A percentile compares a stretch with the other conserved stretches of the same genome.
These are phyloP conservation scores for Bjerkandera adusta DNA, from an alignment of 1,284 basidiomycete species.

Conservation along the genomic window DNA sequence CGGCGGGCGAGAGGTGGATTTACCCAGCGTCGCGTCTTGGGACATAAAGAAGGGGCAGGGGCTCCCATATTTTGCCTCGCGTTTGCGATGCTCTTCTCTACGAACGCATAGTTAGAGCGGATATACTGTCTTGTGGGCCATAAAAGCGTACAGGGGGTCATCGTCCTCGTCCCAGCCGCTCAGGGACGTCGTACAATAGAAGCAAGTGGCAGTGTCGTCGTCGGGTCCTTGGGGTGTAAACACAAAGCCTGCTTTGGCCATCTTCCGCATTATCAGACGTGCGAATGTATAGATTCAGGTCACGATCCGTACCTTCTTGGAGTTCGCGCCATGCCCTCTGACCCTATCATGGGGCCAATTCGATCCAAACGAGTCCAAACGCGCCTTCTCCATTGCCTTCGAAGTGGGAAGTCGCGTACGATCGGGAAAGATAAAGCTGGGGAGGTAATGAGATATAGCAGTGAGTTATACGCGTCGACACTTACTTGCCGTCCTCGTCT, in stretches of 20 bases:
- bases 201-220: conserved; percentile 75
- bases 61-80: conserved; percentile 43
- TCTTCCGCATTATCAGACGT: conserved; percentile 43
- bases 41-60: conserved; percentile 48
- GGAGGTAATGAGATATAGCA: background rate
- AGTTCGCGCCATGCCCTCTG: conserved; percentile 65
- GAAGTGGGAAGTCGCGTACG: conserved; percentile 62
- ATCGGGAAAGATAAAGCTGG: conserved; percentile 39
- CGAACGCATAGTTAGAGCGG: conserved; percentile 1
- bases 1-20: conserved; percentile 4
- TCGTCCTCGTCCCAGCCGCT: conserved; percentile 81
- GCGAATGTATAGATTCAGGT: conserved; percentile 7
- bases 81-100: conserved; percentile 66
- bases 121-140: conserved; percentile 7
- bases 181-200: conserved; percentile 73
- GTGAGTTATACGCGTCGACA: conserved; percentile 2
- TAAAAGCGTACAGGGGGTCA: conserved; percentile 65
- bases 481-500: conserved; percentile 56
- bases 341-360: conserved; percentile 73
- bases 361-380: conserved; percentile 62
- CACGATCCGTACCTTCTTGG: conserved; percentile 53
- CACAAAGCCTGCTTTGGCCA: conserved; percentile 83
- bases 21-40: background rate
- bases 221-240: conserved; percentile 61
- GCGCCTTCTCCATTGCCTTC: conserved; percentile 64